Conservation (phyloP, 2,329 filamentous ascomycete genomes). For the Canariomyces notabilis region DNA sequence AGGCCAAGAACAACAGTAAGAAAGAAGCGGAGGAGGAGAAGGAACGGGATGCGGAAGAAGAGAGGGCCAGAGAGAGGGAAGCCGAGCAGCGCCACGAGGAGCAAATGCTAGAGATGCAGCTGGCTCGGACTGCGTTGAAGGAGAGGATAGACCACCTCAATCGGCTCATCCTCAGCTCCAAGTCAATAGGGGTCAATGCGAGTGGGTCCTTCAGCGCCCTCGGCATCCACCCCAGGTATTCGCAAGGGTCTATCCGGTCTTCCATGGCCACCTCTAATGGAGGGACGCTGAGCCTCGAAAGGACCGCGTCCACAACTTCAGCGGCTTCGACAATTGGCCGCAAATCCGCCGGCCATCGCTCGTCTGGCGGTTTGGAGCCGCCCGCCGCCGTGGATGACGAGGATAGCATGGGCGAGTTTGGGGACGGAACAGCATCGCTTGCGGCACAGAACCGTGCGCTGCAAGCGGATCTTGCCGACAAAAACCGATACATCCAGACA, state of each 20-base stretch:
- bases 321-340: conserved; percentile 55
- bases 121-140: conserved; percentile 90
- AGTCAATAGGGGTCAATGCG: conserved; percentile 87
- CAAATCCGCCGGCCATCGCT: conserved; percentile 43
- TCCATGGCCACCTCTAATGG: conserved; percentile 62
- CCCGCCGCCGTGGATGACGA: conserved; percentile 53
- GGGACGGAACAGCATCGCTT: conserved; percentile 77
- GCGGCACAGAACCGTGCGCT: conserved; percentile 84
- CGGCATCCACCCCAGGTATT: conserved; percentile 59
- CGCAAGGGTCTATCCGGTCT: conserved; percentile 58
- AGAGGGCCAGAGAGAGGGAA: conserved; percentile 70
- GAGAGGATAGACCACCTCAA: conserved; percentile 97
- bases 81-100: conserved; percentile 86
- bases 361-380: conserved; percentile 36
- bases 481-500: conserved; percentile 92
- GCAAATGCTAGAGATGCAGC: conserved; percentile 97
- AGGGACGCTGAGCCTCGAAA: conserved; percentile 50
- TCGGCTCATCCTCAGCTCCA: conserved; percentile 88
- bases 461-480: conserved; percentile 91
- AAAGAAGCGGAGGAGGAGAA: conserved; percentile 60
- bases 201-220: conserved; percentile 67
- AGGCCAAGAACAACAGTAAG: conserved; percentile 63
- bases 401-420: conserved; percentile 73
- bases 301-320: conserved; percentile 64
- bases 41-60: conserved; percentile 61